These are phyloP conservation scores for Dryas drummondii DNA, from an alignment of 306 rosid genomes.

Conservation along the genomic window DNA sequence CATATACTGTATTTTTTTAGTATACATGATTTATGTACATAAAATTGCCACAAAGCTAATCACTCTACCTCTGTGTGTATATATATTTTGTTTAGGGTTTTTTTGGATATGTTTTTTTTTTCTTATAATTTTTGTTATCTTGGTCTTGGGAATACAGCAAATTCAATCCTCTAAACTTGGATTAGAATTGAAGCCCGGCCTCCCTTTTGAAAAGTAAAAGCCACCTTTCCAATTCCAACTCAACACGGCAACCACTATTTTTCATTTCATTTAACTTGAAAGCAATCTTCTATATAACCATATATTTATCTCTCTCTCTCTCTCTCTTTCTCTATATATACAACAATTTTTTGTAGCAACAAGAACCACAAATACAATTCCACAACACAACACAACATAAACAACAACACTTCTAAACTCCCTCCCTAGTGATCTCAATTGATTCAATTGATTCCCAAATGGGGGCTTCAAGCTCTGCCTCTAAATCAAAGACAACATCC, in stretches of 20 bases:
- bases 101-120: too few species aligned
- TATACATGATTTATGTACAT: too few species aligned
- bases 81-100: too few species aligned
- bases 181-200: conserved; percentile 21
- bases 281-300: too few species aligned
- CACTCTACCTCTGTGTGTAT: too few species aligned
- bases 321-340: too few species aligned
- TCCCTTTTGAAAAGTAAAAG: conserved; percentile 28
- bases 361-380: background rate
- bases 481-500: background rate
- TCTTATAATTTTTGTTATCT: too few species aligned
- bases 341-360: background rate
- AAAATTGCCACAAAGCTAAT: too few species aligned
- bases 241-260: background rate
- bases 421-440: background rate
- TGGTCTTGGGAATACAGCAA: background rate
- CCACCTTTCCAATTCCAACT: background rate
- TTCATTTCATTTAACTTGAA: conserved; percentile 31
- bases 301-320: too few species aligned
- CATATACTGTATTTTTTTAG: too few species aligned
- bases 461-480: conserved; percentile 27
- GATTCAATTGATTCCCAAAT: background rate
- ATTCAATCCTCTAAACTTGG: too few species aligned
- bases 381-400: background rate
- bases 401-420: background rate